Evolutionary conservation across 2,329 filamentous ascomycete genomes (phyloP), one percentile per base, ranked within the genome.

Genomic region (Balansia obtecta): DNA sequence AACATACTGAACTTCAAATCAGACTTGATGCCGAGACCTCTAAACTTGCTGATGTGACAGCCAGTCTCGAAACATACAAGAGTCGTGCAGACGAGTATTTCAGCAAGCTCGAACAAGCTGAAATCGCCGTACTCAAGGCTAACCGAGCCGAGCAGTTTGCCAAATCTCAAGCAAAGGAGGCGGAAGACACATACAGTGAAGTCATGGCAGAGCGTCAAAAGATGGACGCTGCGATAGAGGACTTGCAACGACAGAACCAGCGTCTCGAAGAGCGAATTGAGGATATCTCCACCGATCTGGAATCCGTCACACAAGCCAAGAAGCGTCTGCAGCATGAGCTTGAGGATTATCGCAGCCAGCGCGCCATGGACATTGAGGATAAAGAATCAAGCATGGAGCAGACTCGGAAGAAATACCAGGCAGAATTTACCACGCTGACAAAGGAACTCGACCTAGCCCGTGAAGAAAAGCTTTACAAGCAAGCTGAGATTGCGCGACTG

Each of bases 341-440:
- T 2, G 91, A 97, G 67, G 91, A 98, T 67, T 98, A 97, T 72
- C 83, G 93, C 53, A 95, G 84, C 63, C 90, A 96, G 67, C 82
- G 91, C 45, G 90, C 90, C 52, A 95, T 95, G 67, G 93, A 97
- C 60, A 87, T 97, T 50, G 93, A 97, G 67, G 91, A 98, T 68
- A 96, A 93, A 66, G 91, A 97, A 67, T 85, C 85, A 10, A 93
- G 87, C 57, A 86, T 96, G 80, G 93, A 98, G 69, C 91, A 97
- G 68, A 96, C 91, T 42, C 82, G 91, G 61, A 93, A 91, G 75
- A 98, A 97, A 74, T 98, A 97, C 65, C 93, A 97, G 65, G 79
- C 84, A 41, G 91, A 98, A 66, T 88, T 96, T 63, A 85, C 88
- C 15, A 86, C 86, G 4, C 73, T 97, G 46, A 93, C 86, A 48